Evolutionary conservation across 352 stramenopile genomes (phyloP), one percentile per base, ranked within the genome.

Genomic region (Globisporangium iwayamae): DNA sequence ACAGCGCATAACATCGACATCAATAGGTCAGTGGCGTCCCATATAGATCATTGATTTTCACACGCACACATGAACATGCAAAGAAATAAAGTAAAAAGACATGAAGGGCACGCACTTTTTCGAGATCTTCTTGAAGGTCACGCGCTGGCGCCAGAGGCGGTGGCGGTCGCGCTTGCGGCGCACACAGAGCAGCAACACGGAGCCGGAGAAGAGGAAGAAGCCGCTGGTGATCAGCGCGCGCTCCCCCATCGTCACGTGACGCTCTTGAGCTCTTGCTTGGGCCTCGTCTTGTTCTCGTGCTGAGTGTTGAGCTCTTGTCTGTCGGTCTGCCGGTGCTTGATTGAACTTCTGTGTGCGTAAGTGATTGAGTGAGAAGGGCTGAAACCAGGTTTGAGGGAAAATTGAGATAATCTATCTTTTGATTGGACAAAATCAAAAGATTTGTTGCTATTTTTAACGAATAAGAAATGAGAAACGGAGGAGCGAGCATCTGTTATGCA

Each of bases 41-140:
- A 46, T 41, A 25, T n/a, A 8, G 20, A 8, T 41, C 9, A 41
- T 41, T 10, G 9, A 14, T 41, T 14, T 11, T 41, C 13, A 11
- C 10, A 30, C 7, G 18, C 28, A 8, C 28, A 34, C 2, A 50
- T 9, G 11, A 8, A 28, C 36, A 30, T 47, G 56, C 47, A 32
- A 0, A 14, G 4, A 20, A 11, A 52, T 10, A 54, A 13, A 28
- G 22, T 5, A 45, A 5, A 30, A 22, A 11, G 43, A 48, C 6
- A 20, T 20, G 10, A 20, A 9, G 32, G 32, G 10, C 14, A 55
- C 77, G 41, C 59, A 94, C 86, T 81, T 82, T 68, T 91, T 90
- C 60, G 84, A 93, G 63, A 94, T 84, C 70, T 93, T 93, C 73
- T 94, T 94, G 73, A 90, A 86, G 7, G 78, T 89, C 28, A 94